Evolutionary conservation across 192 early-diverging fungal genomes (phyloP).

Genomic region (Cladochytrium replicatum): DNA sequence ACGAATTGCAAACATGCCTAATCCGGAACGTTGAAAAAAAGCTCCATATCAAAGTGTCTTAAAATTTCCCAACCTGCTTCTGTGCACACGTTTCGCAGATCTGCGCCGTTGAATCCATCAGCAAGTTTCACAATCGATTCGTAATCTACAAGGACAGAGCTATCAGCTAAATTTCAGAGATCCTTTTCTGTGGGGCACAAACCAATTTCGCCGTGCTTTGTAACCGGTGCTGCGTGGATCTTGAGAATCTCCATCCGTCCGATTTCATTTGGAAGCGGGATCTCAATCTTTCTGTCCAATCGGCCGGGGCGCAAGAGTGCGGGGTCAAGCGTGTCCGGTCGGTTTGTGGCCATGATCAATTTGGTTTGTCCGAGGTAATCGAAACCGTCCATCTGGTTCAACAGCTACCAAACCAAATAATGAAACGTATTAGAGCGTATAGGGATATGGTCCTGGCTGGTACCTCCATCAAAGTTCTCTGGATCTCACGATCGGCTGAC

Average conservation of each 20-base stretch:
- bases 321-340: conserved; percentile 96
- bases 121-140: conserved; percentile 97
- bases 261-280: conserved; percentile 97
- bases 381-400: conserved; percentile 99
- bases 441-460: no score
- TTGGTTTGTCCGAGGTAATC: conserved; percentile 96
- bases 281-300: conserved; percentile 98
- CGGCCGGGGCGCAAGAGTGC: conserved; percentile 94
- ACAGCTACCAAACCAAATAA: conserved; percentile 34
- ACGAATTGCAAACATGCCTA: conserved; percentile 98
- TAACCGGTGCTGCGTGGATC: conserved; percentile 88
- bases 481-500: conserved; percentile 99
- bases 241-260: conserved; percentile 94
- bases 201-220: conserved; percentile 95
- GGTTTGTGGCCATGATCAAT: conserved; percentile 99
- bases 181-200: no score
- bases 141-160: conserved; percentile 58
- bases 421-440: conserved; percentile 3
- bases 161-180: conserved; percentile 9
- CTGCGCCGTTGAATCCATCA: conserved; percentile 97
- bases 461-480: conserved; percentile 96
- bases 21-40: conserved; percentile 5
- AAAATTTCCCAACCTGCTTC: conserved; percentile 67
- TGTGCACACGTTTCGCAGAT: conserved; percentile 98
- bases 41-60: neutral